Evolutionary conservation across 352 stramenopile species (phyloP).

Genomic region (Phytophthora sojae): DNA sequence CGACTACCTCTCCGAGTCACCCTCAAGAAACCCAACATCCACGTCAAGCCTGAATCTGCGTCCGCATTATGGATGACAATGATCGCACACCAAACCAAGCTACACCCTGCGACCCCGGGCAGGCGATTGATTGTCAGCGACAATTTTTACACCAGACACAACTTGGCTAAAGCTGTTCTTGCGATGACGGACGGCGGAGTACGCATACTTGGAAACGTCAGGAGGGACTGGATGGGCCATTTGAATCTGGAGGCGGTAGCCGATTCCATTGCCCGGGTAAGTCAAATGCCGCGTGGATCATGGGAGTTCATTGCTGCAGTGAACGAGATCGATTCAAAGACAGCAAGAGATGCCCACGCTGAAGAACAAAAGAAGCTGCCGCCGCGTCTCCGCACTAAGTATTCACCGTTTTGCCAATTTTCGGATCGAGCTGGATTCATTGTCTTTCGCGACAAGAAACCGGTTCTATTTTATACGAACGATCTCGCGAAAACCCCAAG

Average conservation of each 20-base stretch:
- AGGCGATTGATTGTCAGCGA: slow-evolving; percentile 6
- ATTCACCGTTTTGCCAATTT: too few species aligned
- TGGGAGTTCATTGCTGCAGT: too few species aligned
- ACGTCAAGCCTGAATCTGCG: neutral
- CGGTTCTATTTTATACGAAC: neutral
- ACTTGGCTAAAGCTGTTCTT: slow-evolving; percentile 1
- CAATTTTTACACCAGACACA: slow-evolving; percentile 16
- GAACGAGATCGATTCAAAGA: neutral
- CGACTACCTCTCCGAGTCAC: neutral
- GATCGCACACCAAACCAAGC: slow-evolving; percentile 3
- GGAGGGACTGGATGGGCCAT: too few species aligned
- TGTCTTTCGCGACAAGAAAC: neutral
- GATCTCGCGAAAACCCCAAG: neutral
- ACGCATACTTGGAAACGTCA: neutral
- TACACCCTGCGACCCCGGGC: neutral
- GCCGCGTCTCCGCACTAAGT: too few species aligned
- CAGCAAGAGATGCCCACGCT: too few species aligned
- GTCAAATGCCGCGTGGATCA: too few species aligned
- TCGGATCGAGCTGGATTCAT: neutral
- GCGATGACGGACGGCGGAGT: slow-evolving; percentile 11
- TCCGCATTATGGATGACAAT: slow-evolving; percentile 14
- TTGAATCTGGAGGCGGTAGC: too few species aligned
- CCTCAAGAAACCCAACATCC: neutral
- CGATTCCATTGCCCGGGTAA: too few species aligned
- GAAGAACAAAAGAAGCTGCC: too few species aligned